Evolutionary conservation across 2,329 filamentous ascomycete species (phyloP).

Genomic region (Mycocentrospora acerina): DNA sequence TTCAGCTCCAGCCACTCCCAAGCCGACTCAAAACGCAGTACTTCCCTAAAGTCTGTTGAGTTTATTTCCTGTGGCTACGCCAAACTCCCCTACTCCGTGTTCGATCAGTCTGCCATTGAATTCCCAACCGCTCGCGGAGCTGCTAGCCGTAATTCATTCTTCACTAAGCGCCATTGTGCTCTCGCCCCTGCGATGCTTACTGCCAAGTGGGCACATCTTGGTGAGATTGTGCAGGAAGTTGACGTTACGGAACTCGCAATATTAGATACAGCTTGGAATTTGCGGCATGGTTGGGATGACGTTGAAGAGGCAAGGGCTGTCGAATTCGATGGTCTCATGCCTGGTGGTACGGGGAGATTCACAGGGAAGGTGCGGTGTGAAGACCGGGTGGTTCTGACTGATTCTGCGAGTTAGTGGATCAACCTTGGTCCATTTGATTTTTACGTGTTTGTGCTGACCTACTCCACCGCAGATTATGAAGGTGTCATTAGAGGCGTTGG

Average conservation of each 20-base stretch:
- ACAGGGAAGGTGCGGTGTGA: slow-evolving; percentile 28
- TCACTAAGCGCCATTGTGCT: slow-evolving; percentile 31
- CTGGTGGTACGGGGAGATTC: slow-evolving; percentile 47
- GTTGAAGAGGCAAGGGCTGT: slow-evolving; percentile 37
- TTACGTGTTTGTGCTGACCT: too few relatives aligned
- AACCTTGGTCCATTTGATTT: background rate
- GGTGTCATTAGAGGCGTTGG: too few relatives aligned
- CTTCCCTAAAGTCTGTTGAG: slow-evolving; percentile 46
- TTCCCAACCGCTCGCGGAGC: slow-evolving; percentile 8
- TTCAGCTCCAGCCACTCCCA: slow-evolving; percentile 42
- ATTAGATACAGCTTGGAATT: slow-evolving; percentile 36
- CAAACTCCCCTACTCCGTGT: slow-evolving; percentile 36
- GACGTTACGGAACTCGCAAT: slow-evolving; percentile 33
- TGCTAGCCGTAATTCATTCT: slow-evolving; percentile 17
- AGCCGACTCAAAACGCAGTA: slow-evolving; percentile 26
- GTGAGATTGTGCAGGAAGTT: slow-evolving; percentile 44
- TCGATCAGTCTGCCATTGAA: slow-evolving; percentile 41
- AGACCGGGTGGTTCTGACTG: slow-evolving; percentile 17
- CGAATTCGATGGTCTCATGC: slow-evolving; percentile 44
- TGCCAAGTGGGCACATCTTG: slow-evolving; percentile 39
- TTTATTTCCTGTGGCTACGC: slow-evolving; percentile 66
- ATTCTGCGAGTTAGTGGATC: slow-evolving; percentile 17
- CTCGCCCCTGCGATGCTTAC: slow-evolving; percentile 42
- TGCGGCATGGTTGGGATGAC: slow-evolving; percentile 36
- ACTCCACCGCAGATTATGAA: too few relatives aligned